Conservation (phyloP, 2,329 filamentous ascomycete genomes). For the Cytospora schulzeri region DNA sequence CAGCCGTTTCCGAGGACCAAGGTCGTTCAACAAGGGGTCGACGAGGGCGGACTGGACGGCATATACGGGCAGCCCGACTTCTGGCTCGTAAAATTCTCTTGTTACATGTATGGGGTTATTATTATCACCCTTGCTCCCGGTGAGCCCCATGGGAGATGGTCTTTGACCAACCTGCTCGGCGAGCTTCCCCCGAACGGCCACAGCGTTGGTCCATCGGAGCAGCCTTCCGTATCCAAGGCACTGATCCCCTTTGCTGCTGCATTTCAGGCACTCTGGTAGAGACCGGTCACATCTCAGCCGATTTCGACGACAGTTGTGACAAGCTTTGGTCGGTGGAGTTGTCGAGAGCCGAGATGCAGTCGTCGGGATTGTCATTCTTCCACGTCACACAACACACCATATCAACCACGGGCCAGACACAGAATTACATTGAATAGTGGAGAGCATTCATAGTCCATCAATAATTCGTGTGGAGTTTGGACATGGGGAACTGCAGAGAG, state of each 20-base stretch:
- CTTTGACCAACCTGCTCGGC: slow-evolving; percentile 29
- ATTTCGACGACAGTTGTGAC: slow-evolving; percentile 64
- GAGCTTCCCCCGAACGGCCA: slow-evolving; percentile 52
- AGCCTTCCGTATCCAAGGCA: slow-evolving; percentile 65
- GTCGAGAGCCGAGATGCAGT: slow-evolving; percentile 4
- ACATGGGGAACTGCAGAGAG: neutral
- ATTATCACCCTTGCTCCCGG: neutral
- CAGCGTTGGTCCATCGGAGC: slow-evolving; percentile 60
- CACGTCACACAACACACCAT: neutral
- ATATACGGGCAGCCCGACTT: neutral
- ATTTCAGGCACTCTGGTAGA: slow-evolving; percentile 61
- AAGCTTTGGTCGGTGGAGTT: slow-evolving; percentile 44
- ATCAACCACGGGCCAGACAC: neutral
- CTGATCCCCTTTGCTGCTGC: slow-evolving; percentile 54
- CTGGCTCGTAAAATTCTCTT: neutral
- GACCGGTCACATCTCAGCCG: slow-evolving; percentile 65
- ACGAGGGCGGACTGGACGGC: slow-evolving; percentile 30
- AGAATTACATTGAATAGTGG: neutral
- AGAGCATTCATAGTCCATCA: neutral
- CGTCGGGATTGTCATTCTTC: slow-evolving; percentile 15
- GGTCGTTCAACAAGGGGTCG: slow-evolving; percentile 59
- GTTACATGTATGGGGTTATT: neutral
- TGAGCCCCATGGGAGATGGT: neutral
- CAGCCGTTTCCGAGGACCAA: slow-evolving; percentile 47
- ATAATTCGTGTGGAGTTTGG: no score